These are phyloP conservation scores for Limonium bicolor DNA, from an alignment of 148 eudicot genomes.

Conservation along the genomic window DNA sequence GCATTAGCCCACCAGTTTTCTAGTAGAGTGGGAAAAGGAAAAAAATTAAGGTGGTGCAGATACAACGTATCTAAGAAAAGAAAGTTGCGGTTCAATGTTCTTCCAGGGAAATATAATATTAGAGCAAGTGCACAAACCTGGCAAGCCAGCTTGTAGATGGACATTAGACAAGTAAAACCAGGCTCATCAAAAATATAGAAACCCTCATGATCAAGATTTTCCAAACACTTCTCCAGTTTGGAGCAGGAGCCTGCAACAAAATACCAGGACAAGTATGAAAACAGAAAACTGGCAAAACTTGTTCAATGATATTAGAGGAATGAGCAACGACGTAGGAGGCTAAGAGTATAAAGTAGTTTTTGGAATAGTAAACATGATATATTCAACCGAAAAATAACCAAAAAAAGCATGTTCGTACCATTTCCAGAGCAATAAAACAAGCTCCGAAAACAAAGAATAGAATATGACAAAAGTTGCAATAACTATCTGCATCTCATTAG, in stretches of 20 bases:
- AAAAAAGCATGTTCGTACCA: too few species aligned
- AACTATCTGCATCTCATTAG: too few species aligned
- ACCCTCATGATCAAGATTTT: slow-evolving; percentile 82
- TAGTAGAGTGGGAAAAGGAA: slow-evolving; percentile 59
- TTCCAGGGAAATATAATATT: too few species aligned
- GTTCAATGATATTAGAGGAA: not conserved
- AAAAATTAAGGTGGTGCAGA: slow-evolving; percentile 70
- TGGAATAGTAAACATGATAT: too few species aligned
- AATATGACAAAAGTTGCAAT: too few species aligned
- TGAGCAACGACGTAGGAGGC: too few species aligned
- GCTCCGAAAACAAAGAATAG: too few species aligned
- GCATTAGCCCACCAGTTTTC: slow-evolving; percentile 52
- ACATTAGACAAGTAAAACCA: slow-evolving; percentile 69
- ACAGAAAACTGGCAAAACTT: not conserved
- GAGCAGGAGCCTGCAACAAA: slow-evolving; percentile 58
- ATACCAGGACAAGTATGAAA: not conserved
- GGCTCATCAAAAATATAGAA: slow-evolving; percentile 64
- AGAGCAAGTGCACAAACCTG: slow-evolving; percentile 21
- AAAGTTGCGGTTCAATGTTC: slow-evolving; percentile 83
- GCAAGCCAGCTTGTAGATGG: slow-evolving; percentile 54
- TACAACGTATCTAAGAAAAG: slow-evolving; percentile 77
- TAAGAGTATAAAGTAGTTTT: too few species aligned
- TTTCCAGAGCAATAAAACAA: too few species aligned
- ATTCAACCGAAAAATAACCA: too few species aligned
- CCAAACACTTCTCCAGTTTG: slow-evolving; percentile 74